Evolutionary conservation across 352 stramenopile species (phyloP).

Genomic region (Aphanomyces euteiches): DNA sequence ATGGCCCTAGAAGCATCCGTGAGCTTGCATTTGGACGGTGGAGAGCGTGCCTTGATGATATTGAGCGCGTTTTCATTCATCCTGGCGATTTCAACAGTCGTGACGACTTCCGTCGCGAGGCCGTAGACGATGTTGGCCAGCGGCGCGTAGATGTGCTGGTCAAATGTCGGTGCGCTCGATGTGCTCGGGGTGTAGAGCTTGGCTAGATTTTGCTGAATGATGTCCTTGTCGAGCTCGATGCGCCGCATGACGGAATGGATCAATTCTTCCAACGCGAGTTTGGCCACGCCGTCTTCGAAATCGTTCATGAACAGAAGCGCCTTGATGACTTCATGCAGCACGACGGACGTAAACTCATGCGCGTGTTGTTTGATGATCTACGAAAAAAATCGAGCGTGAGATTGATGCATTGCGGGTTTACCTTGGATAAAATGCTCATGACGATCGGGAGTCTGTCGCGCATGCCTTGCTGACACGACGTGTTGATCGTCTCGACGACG

Average conservation of each 20-base stretch:
- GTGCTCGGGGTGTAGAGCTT: constrained; percentile 29
- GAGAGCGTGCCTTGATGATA: constrained; percentile 59
- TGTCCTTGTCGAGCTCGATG: constrained; percentile 42
- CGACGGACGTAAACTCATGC: constrained; percentile 38
- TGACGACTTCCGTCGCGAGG: constrained; percentile 57
- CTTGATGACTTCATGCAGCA: constrained; percentile 69
- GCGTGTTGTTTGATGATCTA: constrained; percentile 54
- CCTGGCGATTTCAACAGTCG: constrained; percentile 63
- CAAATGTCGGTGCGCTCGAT: neutral
- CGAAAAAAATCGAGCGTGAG: neutral
- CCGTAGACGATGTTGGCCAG: constrained; percentile 43
- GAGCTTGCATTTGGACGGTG: neutral
- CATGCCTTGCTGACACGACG: constrained; percentile 73
- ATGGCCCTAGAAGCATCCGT: constrained; percentile 44
- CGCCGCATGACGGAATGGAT: constrained; percentile 68
- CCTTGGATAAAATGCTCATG: constrained; percentile 69
- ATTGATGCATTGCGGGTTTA: constrained; percentile 12
- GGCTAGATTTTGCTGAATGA: neutral
- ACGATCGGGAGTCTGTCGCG: constrained; percentile 59
- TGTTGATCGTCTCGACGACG: constrained; percentile 57
- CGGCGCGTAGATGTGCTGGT: neutral
- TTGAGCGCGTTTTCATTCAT: constrained; percentile 60
- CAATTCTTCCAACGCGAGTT: constrained; percentile 63
- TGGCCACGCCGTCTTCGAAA: constrained; percentile 59
- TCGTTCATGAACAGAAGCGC: constrained; percentile 75